Evolutionary conservation across 164 flowering plant genomes (phyloP).

Genomic region (Chloranthus sessilifolius): DNA sequence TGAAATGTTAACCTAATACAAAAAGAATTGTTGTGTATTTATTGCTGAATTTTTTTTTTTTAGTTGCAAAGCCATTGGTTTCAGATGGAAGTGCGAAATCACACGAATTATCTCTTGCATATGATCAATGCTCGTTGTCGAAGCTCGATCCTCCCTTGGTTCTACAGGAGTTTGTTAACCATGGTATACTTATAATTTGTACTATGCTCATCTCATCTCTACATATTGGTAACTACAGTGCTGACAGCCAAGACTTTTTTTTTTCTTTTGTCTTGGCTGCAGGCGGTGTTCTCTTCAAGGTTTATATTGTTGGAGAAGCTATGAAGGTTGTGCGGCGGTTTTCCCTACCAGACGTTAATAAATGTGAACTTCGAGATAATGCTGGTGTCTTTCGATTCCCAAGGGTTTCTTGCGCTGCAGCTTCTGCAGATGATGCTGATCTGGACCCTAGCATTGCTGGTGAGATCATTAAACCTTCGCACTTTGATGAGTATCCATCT

Average conservation of each 20-base stretch:
- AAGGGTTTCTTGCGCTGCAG: constrained; percentile 95
- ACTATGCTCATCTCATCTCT: not conserved
- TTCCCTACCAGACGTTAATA: constrained; percentile 80
- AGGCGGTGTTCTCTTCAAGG: constrained; percentile 97
- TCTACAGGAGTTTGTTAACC: constrained; percentile 95
- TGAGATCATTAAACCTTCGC: constrained; percentile 26
- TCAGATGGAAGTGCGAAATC: constrained; percentile 81
- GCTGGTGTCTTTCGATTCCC: constrained; percentile 82
- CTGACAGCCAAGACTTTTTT: not conserved
- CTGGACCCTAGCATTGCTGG: constrained; percentile 87
- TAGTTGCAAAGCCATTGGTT: constrained; percentile 95
- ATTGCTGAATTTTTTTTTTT: constrained; percentile 11
- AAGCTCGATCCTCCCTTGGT: constrained; percentile 94
- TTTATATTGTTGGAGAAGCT: constrained; percentile 85
- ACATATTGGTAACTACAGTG: not conserved
- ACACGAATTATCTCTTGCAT: constrained; percentile 90
- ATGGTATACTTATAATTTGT: constrained; percentile 45
- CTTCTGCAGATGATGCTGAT: constrained; percentile 95
- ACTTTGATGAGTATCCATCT: too few relatives aligned
- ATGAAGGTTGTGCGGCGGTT: constrained; percentile 89
- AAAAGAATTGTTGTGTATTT: not conserved
- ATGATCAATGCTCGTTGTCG: constrained; percentile 66
- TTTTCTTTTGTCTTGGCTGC: constrained; percentile 5
- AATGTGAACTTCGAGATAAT: constrained; percentile 43
- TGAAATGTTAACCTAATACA: not conserved